Conservation (phyloP, 2,329 filamentous ascomycete genomes). For the Pseudohalonectria lignicola region DNA sequence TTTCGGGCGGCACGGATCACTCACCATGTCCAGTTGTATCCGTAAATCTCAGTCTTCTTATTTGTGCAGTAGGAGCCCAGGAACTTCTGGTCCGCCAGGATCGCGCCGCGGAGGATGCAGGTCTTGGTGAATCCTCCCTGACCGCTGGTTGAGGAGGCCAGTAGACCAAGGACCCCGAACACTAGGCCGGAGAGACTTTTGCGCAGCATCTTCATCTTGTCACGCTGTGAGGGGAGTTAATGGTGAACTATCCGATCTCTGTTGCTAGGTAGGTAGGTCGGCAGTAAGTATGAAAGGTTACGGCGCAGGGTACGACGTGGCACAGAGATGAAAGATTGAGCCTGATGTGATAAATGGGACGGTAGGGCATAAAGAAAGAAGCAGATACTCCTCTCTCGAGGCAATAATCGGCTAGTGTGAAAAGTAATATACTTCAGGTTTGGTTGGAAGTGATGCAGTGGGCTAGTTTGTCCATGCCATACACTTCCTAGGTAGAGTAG, state of each 20-base stretch:
- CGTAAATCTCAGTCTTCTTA: slow-evolving; percentile 10
- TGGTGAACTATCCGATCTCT: too few relatives aligned
- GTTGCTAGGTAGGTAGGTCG: neutral
- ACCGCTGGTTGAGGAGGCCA: neutral
- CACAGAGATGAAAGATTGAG: too few relatives aligned
- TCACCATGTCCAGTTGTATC: slow-evolving; percentile 29
- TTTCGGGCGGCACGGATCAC: neutral
- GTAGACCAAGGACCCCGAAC: neutral
- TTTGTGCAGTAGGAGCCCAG: slow-evolving; percentile 1
- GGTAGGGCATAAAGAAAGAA: too few relatives aligned
- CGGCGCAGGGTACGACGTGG: too few relatives aligned
- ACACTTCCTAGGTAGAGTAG: too few relatives aligned
- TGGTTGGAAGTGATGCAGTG: too few relatives aligned
- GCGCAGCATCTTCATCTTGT: neutral
- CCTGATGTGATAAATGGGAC: too few relatives aligned
- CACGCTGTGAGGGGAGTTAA: neutral
- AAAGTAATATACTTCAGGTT: too few relatives aligned
- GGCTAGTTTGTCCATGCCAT: too few relatives aligned
- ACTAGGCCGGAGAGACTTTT: neutral
- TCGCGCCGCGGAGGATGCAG: slow-evolving; percentile 1
- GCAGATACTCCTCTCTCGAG: too few relatives aligned
- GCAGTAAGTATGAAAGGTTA: too few relatives aligned
- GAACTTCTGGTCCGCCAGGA: neutral
- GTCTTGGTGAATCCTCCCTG: neutral
- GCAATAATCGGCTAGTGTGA: too few relatives aligned